These are phyloP conservation scores for sweet orange (Citrus sinensis) DNA, from an alignment of 345 rosid species.

Conservation along the genomic window DNA sequence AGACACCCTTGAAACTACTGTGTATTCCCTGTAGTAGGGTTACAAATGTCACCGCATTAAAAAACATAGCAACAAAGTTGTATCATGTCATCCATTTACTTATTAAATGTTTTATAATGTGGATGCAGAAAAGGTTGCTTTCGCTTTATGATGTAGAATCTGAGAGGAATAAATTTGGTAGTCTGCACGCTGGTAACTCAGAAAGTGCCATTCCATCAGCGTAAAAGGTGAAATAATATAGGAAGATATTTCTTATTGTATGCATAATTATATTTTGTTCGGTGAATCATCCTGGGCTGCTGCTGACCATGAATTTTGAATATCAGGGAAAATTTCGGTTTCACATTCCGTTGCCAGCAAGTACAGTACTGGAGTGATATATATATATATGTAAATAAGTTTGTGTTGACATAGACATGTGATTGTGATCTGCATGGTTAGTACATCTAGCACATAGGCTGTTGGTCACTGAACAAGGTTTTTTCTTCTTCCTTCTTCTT, in stretches of 20 bases:
- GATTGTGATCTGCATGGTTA: background rate
- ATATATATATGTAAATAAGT: background rate
- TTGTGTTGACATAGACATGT: background rate
- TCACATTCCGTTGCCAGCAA: background rate
- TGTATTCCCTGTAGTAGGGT: background rate
- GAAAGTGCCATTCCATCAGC: slow-evolving; percentile 26
- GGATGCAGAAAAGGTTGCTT: slow-evolving; percentile 42
- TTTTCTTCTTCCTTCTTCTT: background rate
- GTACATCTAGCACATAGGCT: slow-evolving; percentile 1
- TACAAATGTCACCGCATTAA: background rate
- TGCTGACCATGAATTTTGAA: background rate
- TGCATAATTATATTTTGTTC: background rate
- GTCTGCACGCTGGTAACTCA: slow-evolving; percentile 19
- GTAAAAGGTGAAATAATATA: slow-evolving; percentile 9
- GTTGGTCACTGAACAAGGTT: background rate
- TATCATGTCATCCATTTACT: background rate
- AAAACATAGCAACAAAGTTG: background rate
- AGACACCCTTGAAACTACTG: background rate
- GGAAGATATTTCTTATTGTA: background rate
- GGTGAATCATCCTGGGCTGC: background rate
- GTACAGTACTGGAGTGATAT: background rate
- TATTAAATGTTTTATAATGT: background rate
- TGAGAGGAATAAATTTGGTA: slow-evolving; percentile 19
- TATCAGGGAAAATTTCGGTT: slow-evolving; percentile 1
- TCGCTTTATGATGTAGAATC: slow-evolving; percentile 21